Evolutionary conservation across 495 filamentous ascomycete species (phyloP).

Genomic region (Daldinia concentrica): DNA sequence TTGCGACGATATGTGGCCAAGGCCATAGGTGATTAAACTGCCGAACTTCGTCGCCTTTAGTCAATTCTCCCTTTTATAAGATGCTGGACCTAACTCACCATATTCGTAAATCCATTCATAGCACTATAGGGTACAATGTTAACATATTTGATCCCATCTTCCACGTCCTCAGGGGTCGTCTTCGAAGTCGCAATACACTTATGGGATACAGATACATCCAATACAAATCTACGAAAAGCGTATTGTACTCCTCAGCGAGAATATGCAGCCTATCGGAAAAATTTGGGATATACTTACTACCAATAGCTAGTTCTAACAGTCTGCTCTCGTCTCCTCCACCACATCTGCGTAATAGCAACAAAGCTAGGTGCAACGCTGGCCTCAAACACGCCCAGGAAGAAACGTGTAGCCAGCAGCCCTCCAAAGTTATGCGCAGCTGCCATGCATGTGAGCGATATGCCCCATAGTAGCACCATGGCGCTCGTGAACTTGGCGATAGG

Average conservation of each 20-base stretch:
- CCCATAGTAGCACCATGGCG: slow-evolving; percentile 43
- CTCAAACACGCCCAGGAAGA: slow-evolving; percentile 44
- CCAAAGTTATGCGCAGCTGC: slow-evolving; percentile 48
- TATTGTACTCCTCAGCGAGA: background rate
- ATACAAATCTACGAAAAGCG: background rate
- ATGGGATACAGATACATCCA: background rate
- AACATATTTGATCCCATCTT: slow-evolving; percentile 41
- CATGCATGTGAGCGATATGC: slow-evolving; percentile 39
- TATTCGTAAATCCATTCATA: slow-evolving; percentile 65
- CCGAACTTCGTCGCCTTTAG: slow-evolving; percentile 21
- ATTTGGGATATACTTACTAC: slow-evolving; percentile 51
- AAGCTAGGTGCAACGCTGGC: slow-evolving; percentile 62
- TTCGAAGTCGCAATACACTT: background rate
- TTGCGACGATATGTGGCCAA: slow-evolving; percentile 62
- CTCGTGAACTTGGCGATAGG: slow-evolving; percentile 46
- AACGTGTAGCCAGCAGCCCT: slow-evolving; percentile 45
- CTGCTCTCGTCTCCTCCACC: slow-evolving; percentile 69
- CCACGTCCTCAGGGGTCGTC: background rate
- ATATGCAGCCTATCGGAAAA: background rate
- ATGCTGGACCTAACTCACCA: slow-evolving; percentile 48
- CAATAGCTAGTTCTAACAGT: slow-evolving; percentile 66
- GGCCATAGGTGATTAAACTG: slow-evolving; percentile 56
- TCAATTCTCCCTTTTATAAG: background rate
- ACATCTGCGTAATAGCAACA: slow-evolving; percentile 70
- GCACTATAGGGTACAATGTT: slow-evolving; percentile 53